Conservation (phyloP, 179 eudicot genomes). For the Actinidia arguta region DNA sequence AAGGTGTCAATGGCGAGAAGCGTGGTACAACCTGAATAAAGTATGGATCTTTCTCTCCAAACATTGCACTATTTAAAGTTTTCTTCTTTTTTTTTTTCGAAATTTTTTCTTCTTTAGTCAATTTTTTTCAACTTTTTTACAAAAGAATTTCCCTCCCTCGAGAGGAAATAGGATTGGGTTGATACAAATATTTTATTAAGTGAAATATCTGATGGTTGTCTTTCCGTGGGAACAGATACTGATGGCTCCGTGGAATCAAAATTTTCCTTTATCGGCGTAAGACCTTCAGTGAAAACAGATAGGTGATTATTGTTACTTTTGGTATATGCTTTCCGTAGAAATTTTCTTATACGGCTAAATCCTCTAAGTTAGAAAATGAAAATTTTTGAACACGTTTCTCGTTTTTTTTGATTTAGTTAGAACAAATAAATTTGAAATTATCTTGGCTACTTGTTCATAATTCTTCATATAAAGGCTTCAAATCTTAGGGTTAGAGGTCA, state of each 20-base stretch:
- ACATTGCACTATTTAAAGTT: not conserved
- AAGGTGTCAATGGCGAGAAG: slow-evolving; percentile 30
- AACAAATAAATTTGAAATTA: too few relatives aligned
- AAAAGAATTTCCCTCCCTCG: slow-evolving; percentile 27
- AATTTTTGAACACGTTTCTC: not conserved
- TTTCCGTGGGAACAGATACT: slow-evolving; percentile 56
- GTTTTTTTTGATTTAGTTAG: not conserved
- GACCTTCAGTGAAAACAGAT: slow-evolving; percentile 27
- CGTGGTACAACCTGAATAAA: slow-evolving; percentile 42
- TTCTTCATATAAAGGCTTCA: too few relatives aligned
- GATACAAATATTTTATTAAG: too few relatives aligned
- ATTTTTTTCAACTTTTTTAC: too few relatives aligned
- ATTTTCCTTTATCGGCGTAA: slow-evolving; percentile 34
- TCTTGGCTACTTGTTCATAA: too few relatives aligned
- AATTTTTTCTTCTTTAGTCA: too few relatives aligned
- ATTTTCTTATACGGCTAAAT: not conserved
- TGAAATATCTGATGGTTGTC: slow-evolving; percentile 51
- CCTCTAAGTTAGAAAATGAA: not conserved
- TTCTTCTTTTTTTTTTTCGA: too few relatives aligned
- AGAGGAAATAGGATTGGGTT: slow-evolving; percentile 47
- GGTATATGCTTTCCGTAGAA: not conserved
- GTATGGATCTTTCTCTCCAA: slow-evolving; percentile 48
- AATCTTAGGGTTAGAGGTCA: too few relatives aligned
- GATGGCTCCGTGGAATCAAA: slow-evolving; percentile 46
- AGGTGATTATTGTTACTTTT: slow-evolving; percentile 45